Conservation (phyloP, 1,139 yeast genomes). For the Nadsonia starkeyi-henricii region DNA sequence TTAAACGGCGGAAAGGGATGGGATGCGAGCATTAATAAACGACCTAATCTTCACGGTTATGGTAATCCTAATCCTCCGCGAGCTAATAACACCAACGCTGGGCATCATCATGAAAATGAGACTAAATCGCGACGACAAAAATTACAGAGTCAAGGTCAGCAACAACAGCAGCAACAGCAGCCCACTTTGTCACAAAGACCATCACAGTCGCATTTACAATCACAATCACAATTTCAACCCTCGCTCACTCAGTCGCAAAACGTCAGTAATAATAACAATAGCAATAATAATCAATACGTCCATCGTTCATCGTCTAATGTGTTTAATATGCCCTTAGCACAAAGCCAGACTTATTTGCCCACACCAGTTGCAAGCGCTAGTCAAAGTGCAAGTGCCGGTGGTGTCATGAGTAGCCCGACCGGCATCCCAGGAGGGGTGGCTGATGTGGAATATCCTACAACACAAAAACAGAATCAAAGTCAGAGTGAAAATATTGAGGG, state of each 20-base stretch:
- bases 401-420: no score
- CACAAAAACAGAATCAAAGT: no score
- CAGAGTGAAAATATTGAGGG: no score
- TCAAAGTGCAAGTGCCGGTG: no score
- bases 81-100: constrained; percentile 9
- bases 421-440: no score
- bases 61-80: constrained; percentile 52
- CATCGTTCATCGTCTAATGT: constrained; percentile 2
- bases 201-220: no score
- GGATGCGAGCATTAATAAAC: constrained; percentile 70
- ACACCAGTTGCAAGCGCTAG: no score
- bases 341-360: neutral
- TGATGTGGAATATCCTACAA: no score
- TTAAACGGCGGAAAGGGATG: constrained; percentile 87
- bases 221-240: constrained; percentile 9
- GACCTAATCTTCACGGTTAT: constrained; percentile 84
- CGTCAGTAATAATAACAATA: constrained; percentile 1
- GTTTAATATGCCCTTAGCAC: neutral
- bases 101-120: no score
- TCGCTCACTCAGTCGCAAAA: constrained; percentile 4
- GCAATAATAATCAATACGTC: neutral
- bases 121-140: no score
- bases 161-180: constrained; percentile 4
- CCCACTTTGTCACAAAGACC: no score
- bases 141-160: neutral